Evolutionary conservation across 768 basidiomycete species (phyloP), one percentile per base, ranked within the genome.

Genomic region (Trametes cingulata): DNA sequence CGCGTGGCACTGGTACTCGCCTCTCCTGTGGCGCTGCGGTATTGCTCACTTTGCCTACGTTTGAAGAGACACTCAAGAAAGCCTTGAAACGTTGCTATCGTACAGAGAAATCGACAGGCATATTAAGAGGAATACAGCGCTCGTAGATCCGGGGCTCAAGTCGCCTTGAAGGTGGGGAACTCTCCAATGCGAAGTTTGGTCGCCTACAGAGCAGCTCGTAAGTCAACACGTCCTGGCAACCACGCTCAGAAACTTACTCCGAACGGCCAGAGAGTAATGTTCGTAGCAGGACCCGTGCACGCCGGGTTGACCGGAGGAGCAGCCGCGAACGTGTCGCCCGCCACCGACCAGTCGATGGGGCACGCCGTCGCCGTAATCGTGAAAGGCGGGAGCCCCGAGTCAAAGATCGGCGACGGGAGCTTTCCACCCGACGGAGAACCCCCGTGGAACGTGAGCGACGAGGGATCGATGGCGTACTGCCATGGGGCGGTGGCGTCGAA

Each of bases 381-480:
- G 49, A 82, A 66, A 19, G 81, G 78, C 10, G 81, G 78, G 56
- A 76, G 72, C 9, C 80, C 80, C 8, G 78, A 73, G 67, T 83
- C 81, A 65, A 79, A 84, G 39, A 68, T 62, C 17, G 71, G 71
- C 15, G 72, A 71, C 14, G 73, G 68, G 29, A 67, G 56, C n/a
- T 45, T 63, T 24, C 66, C 68, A 10, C 61, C 62, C 3, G 66
- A 51, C n/a, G 71, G 69, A 20, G 67, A 51, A 20, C 59, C 58
- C 20, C 63, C 58, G 62, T 69, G 56, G 67, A 75, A 74, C 22
- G 55, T 37, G 20, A 76, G 64, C 37, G 71, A 71, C 22, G 67
- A 65, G 0, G 80, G 80, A 66, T 85, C 82, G 59, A 84, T 82
- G 15, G 83, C 82, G 64, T 79, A 82, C 64, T 82, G 78, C 83